Evolutionary conservation across 116 monocot species (phyloP), one percentile per base, ranked within the genome.

Genomic region (Zostera marina): DNA sequence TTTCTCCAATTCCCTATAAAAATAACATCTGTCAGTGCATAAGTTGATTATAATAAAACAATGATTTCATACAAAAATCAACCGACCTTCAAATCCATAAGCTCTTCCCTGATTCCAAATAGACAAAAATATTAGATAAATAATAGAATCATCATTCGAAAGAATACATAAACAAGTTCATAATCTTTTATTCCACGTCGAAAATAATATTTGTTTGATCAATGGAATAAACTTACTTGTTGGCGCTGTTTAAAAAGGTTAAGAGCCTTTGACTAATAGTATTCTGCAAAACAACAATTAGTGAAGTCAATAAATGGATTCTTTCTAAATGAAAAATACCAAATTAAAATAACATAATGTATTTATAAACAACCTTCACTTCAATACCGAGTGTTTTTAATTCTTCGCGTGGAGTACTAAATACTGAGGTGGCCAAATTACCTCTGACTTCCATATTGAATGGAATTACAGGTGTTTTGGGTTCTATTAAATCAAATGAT

Each of bases 1-100:
- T 81, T 38, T 81, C 77, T n/a, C 81, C 81, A 53, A 81, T 81
- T 56, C 81, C 81, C 81, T 81, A 41, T 4, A 65, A 22, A 16
- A 67, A 9, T 53, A 53, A 21, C 5, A 14, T 13, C 26, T 3
- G 26, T 40, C n/a, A 1, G 41, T 41, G 8, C 3, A 8, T 42
- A 42, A 58, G 15, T 11, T n/a, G 16, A 40, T 42, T 20, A 49
- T 9, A 39, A 49, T 9, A 39, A 2, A 14, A 58, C 16, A n/a
- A 58, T 5, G 41, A 42, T 13, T 11, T 42, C 15, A 53, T 22
- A 1, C 20, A 53, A 53, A 58, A 58, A 9, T 42, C 42, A 47
- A 14, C 44, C 42, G 7, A 76, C 81, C 81, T 77, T 81, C 32
- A 81, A 43, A 25, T 57, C 39, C 47, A 68, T 81, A 7, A 81